Evolutionary conservation across 495 filamentous ascomycete genomes (phyloP).

Genomic region (Aspergillus homomorphus): DNA sequence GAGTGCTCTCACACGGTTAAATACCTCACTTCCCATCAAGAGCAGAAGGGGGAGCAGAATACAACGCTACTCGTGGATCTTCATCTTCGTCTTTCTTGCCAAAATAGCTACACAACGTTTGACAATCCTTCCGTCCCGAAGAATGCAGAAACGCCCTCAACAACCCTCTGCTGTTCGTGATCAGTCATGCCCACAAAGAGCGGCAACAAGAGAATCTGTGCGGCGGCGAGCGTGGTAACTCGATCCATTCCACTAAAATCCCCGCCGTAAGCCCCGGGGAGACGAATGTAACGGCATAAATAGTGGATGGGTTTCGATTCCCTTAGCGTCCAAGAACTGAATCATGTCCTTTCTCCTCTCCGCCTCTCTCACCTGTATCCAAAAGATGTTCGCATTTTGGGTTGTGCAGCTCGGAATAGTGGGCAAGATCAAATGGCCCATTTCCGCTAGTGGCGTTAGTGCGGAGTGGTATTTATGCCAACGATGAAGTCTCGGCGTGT

Average conservation of each 20-base stretch:
- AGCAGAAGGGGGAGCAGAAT: no score
- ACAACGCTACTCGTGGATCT: no score
- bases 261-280: conserved; percentile 1
- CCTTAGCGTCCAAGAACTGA: neutral
- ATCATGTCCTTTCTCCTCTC: conserved; percentile 1
- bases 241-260: conserved; percentile 6
- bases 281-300: conserved; percentile 20
- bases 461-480: conserved; percentile 5
- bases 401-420: neutral
- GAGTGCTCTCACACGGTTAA: no score
- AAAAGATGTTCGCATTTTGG: conserved; percentile 22
- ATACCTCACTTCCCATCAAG: no score
- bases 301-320: conserved; percentile 13
- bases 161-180: conserved; percentile 2
- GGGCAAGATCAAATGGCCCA: conserved; percentile 6
- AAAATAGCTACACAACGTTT: no score
- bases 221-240: conserved; percentile 6
- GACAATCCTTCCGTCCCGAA: no score
- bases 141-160: neutral
- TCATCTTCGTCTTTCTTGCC: no score
- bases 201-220: conserved; percentile 14
- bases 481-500: neutral
- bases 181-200: conserved; percentile 5
- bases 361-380: conserved; percentile 9
- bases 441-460: conserved; percentile 8